phyloP scores from a whole-genome alignment of 345 rosid species.

The Microcos paniculata region DNA sequence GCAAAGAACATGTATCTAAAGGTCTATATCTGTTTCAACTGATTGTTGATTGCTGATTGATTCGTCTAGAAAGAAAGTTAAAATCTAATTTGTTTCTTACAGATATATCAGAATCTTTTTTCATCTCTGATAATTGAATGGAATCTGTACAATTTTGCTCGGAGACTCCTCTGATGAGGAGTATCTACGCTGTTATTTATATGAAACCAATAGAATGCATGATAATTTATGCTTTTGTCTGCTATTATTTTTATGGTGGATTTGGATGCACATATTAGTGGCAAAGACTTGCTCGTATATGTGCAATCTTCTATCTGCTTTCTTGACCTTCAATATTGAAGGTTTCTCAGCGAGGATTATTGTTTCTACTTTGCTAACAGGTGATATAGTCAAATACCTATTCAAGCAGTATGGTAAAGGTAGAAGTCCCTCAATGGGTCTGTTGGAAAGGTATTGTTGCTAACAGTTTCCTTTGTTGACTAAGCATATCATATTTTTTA shows the following conservation, averaged over 20 bases:
- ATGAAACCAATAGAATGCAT: neutral
- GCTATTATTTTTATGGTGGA: neutral
- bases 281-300: neutral
- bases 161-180: neutral
- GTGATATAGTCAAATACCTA: slow-evolving; percentile 76
- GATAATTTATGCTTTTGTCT: neutral
- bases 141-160: neutral
- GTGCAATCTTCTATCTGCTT: neutral
- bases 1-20: neutral
- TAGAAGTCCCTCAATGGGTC: slow-evolving; percentile 58
- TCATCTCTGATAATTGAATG: neutral
- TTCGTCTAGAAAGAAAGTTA: neutral
- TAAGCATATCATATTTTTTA: neutral
- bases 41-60: neutral
- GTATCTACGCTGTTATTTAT: neutral
- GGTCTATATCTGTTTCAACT: neutral
- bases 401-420: slow-evolving; percentile 73
- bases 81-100: neutral
- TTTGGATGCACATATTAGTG: neutral
- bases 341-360: neutral
- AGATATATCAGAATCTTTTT: neutral
- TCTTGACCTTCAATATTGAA: neutral
- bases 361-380: slow-evolving; percentile 27
- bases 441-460: slow-evolving; percentile 60
- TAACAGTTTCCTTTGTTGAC: neutral